Evolutionary conservation across 202 grass and related monocot species (phyloP), one percentile per base, ranked within the genome.

Genomic region (Schoenoplectus triqueter): DNA sequence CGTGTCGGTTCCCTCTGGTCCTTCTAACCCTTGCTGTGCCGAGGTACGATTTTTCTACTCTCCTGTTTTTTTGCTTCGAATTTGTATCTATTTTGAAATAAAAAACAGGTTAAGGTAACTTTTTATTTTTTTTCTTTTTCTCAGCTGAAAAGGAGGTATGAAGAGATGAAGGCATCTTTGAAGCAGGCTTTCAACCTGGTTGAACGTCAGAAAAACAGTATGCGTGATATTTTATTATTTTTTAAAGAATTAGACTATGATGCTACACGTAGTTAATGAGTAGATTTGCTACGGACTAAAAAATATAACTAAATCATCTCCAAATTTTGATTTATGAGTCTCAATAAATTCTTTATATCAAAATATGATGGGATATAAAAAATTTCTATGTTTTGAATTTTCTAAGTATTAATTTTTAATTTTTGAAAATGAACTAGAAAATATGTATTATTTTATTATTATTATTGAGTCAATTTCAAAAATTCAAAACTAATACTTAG

Each of bases 81-180:
- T 57, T 41, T 64, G 42, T 67, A 48, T 31, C 65, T 46, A 10
- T 80, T n/a, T 63, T 55, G 47, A 21, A 19, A 13, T 66, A 67
- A n/a, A 39, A 20, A 70, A 14, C 73, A 44, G 79, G 17, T 72
- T 15, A 64, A 14, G 77, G 7, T 86, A 15, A 39, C 20, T 13
- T 77, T 55, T 20, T 7, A 18, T 17, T 73, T 42, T 64, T 0
- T 10, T 41, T 49, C 22, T 84, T 93, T 86, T 14, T 49, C 47
- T 47, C 87, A 98, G 96, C 65, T 98, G 8, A 92, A 76, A 89
- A 89, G 84, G 86, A 95, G 88, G 82, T 89, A 86, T 85, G 81
- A 88, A 85, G 88, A 94, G 69, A 1, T 78, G 15, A 89, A 95
- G 82, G 80, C 49, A 40, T 85, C 79, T 85, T 84, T 98, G 73